phyloP scores from a whole-genome alignment of 495 filamentous ascomycete genomes.

The Aspergillus ellipticus region DNA sequence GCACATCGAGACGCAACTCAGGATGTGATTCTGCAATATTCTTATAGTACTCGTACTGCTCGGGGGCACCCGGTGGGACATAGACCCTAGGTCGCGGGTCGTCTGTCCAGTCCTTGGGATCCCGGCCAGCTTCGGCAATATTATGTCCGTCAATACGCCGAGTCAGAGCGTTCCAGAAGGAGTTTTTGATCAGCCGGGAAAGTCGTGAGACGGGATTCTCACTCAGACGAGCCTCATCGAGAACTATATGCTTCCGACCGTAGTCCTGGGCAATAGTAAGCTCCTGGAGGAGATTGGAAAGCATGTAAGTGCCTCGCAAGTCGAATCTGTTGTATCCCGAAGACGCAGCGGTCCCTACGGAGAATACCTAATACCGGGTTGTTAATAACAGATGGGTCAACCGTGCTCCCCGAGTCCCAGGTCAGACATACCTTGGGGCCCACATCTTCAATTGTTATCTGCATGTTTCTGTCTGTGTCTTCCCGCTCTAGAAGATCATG shows the following conservation, averaged over 20 bases:
- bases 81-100: conserved; percentile 91
- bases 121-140: conserved; percentile 77
- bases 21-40: conserved; percentile 70
- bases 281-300: conserved; percentile 93
- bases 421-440: conserved; percentile 73
- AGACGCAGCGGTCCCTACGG: conserved; percentile 80
- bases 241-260: conserved; percentile 75
- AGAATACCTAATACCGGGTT: conserved; percentile 53
- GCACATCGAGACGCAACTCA: conserved; percentile 81
- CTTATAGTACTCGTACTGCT: conserved; percentile 85
- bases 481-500: conserved; percentile 70
- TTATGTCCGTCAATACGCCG: conserved; percentile 82
- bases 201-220: conserved; percentile 91
- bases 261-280: conserved; percentile 83
- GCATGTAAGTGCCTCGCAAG: conserved; percentile 89
- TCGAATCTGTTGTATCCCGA: conserved; percentile 79
- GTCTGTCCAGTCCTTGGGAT: conserved; percentile 87
- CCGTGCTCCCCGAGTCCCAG: not conserved
- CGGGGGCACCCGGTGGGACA: conserved; percentile 75
- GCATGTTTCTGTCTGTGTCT: conserved; percentile 85
- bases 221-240: conserved; percentile 81
- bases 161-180: conserved; percentile 88
- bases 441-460: conserved; percentile 94
- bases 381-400: not conserved
- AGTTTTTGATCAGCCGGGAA: conserved; percentile 75